Evolutionary conservation across 2,329 filamentous ascomycete genomes (phyloP).

Genomic region (Verticillium klebahnii): DNA sequence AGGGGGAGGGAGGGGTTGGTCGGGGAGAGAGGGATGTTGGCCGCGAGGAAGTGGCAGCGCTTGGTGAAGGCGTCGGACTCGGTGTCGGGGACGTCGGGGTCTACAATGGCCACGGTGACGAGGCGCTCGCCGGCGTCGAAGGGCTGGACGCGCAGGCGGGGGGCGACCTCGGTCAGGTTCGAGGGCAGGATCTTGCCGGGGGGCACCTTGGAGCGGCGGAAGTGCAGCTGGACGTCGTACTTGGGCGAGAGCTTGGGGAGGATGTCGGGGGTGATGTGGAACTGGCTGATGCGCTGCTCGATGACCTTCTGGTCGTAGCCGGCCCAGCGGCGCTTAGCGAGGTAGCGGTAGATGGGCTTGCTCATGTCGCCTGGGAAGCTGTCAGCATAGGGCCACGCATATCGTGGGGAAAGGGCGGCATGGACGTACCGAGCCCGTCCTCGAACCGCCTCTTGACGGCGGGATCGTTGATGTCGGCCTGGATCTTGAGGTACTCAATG

Average conservation of each 20-base stretch:
- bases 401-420: too few relatives aligned
- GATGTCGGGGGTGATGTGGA: conserved; percentile 84
- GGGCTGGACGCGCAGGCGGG: conserved; percentile 75
- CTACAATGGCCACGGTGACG: conserved; percentile 79
- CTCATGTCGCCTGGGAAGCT: conserved; percentile 73
- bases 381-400: background rate
- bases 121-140: conserved; percentile 80
- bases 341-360: conserved; percentile 90
- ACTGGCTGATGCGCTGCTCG: conserved; percentile 79
- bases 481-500: conserved; percentile 76
- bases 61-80: conserved; percentile 71
- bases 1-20: conserved; percentile 60
- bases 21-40: conserved; percentile 51
- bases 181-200: conserved; percentile 79
- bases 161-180: conserved; percentile 64
- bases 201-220: conserved; percentile 63
- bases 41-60: conserved; percentile 83
- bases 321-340: conserved; percentile 85
- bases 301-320: conserved; percentile 75
- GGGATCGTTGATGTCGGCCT: conserved; percentile 93
- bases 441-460: conserved; percentile 91
- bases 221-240: conserved; percentile 77
- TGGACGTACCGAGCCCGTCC: conserved; percentile 73
- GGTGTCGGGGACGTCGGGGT: conserved; percentile 82
- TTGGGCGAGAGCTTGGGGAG: conserved; percentile 73